phyloP scores from a whole-genome alignment of 163 green algal species.

The Trebouxiophyceae sp. region DNA sequence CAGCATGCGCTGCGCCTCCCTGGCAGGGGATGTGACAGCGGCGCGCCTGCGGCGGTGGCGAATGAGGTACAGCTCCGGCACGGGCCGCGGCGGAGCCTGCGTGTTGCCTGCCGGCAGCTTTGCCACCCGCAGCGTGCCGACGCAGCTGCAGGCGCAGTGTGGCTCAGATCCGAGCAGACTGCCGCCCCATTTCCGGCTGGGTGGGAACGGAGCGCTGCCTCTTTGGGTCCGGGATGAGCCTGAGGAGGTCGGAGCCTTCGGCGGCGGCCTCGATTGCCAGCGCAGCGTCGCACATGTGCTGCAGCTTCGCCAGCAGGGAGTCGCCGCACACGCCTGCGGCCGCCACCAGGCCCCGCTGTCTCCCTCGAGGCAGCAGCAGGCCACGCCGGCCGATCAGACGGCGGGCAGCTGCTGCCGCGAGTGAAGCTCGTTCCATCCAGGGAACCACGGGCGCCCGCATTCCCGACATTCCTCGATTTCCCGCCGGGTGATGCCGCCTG shows the following conservation, averaged over 20 bases:
- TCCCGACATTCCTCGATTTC: too few relatives aligned
- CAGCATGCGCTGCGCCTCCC: too few relatives aligned
- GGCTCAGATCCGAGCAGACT: too few relatives aligned
- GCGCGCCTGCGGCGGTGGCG: too few relatives aligned
- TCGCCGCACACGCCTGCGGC: conserved; percentile 33
- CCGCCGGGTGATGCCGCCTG: too few relatives aligned
- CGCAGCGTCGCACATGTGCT: conserved; percentile 58
- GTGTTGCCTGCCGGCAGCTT: conserved; percentile 31
- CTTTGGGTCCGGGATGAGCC: conserved; percentile 7
- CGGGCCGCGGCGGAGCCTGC: conserved; percentile 22
- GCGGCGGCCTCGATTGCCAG: conserved; percentile 49
- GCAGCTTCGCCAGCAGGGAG: conserved; percentile 24
- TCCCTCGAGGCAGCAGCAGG: too few relatives aligned
- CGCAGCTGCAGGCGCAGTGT: conserved; percentile 28
- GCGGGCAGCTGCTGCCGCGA: too few relatives aligned
- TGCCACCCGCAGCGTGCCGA: conserved; percentile 37
- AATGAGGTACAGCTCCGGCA: conserved; percentile 38
- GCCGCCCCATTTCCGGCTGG: neutral
- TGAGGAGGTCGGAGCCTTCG: conserved; percentile 49
- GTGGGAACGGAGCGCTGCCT: neutral
- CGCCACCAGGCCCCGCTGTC: too few relatives aligned
- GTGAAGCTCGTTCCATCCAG: too few relatives aligned
- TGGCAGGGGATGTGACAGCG: too few relatives aligned
- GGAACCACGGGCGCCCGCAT: too few relatives aligned
- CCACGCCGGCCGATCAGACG: too few relatives aligned